phyloP scores from a whole-genome alignment of 768 basidiomycete species.

The Hortiboletus campestris region DNA sequence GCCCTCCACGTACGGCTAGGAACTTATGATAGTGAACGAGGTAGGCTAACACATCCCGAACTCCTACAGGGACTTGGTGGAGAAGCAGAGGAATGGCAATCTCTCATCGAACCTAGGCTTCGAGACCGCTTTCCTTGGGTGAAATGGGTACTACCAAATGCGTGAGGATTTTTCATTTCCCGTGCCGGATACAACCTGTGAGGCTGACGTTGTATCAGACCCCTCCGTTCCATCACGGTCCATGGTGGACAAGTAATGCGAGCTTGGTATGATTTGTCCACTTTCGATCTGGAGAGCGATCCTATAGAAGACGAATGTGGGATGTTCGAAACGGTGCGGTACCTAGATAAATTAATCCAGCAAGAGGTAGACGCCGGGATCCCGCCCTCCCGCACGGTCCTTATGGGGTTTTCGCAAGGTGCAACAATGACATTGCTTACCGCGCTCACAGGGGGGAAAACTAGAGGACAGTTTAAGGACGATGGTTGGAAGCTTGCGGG shows the following conservation, averaged over 20 bases:
- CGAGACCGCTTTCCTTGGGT: not conserved
- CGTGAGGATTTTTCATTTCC: not conserved
- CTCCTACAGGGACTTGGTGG: not conserved
- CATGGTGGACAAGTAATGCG: not conserved
- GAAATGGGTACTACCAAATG: not conserved
- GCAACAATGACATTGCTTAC: slow-evolving; percentile 5
- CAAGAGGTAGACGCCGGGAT: not conserved
- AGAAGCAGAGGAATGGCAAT: not conserved
- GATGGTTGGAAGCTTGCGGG: not conserved
- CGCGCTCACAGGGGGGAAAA: not conserved
- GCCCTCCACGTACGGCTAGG: not conserved
- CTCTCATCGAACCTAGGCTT: not conserved
- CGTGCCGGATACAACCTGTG: not conserved
- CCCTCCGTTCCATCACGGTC: not conserved
- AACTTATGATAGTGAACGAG: not conserved
- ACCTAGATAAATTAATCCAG: not conserved
- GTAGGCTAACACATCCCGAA: not conserved
- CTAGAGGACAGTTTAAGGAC: not conserved
- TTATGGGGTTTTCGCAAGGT: slow-evolving; percentile 1
- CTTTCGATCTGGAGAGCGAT: not conserved
- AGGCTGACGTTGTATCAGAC: not conserved
- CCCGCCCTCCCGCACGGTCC: not conserved
- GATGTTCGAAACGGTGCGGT: not conserved
- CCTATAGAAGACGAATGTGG: not conserved
- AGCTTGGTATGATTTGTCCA: not conserved